A percentile compares a stretch with the other conserved stretches of the same genome.
These are phyloP conservation scores for Annulohypoxylon stygium DNA, from an alignment of 495 filamentous ascomycete genomes.

Conservation along the genomic window DNA sequence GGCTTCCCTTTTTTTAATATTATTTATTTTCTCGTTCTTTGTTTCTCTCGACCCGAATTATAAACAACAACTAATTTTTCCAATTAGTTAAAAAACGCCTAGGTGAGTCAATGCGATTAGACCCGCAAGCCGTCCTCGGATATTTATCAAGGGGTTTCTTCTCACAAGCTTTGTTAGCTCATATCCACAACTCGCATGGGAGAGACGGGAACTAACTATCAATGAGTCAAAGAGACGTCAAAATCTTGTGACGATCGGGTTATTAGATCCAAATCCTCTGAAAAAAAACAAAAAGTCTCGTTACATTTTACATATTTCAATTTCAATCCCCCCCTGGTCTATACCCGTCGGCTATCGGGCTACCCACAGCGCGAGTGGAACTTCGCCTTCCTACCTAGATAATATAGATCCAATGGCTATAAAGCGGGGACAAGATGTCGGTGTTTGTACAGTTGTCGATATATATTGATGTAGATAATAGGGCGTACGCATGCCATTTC, in stretches of 20 bases:
- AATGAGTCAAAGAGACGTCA: constrained; percentile 16
- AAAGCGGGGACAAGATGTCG: constrained; percentile 25
- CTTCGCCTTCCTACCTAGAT: neutral
- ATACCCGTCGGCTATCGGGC: constrained; percentile 30
- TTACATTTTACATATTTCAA: constrained; percentile 16
- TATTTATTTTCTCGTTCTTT: neutral
- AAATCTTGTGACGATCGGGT: neutral
- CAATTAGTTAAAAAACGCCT: constrained; percentile 1
- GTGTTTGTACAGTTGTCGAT: neutral
- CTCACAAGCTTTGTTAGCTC: constrained; percentile 2
- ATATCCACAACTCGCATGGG: neutral
- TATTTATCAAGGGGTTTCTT: constrained; percentile 7
- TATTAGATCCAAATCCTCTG: neutral
- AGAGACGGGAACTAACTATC: neutral
- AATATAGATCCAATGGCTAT: constrained; percentile 6
- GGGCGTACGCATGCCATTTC: constrained; percentile 3
- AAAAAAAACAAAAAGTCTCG: neutral
- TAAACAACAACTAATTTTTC: neutral
- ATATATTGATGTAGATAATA: constrained; percentile 11
- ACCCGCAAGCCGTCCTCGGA: constrained; percentile 15
- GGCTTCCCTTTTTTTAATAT: neutral
- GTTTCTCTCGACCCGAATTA: neutral
- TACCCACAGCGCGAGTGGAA: constrained; percentile 12
- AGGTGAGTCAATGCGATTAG: constrained; percentile 9
- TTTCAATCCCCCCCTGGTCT: neutral